phyloP scores from a whole-genome alignment of 805 yeast species.

The Saccharomyces mikatae region DNA sequence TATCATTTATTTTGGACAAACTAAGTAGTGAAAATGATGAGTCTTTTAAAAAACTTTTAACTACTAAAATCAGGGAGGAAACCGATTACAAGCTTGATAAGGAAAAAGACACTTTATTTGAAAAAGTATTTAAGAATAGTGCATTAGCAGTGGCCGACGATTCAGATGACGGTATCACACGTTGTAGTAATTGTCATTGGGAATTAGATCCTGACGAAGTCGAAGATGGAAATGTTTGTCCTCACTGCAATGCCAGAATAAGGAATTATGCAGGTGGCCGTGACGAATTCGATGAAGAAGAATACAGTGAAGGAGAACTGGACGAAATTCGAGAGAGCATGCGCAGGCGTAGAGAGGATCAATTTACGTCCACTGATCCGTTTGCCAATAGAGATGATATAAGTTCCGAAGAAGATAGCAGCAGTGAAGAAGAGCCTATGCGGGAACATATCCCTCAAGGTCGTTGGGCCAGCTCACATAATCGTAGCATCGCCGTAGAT shows the following conservation, averaged over 20 bases:
- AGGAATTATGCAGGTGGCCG: conserved; percentile 17
- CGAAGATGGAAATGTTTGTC: conserved; percentile 49
- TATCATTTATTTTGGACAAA: conserved; percentile 35
- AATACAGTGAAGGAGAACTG: conserved; percentile 23
- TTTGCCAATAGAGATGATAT: conserved; percentile 1
- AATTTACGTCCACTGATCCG: conserved; percentile 6
- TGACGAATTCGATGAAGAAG: conserved; percentile 13
- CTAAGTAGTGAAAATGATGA: conserved; percentile 13
- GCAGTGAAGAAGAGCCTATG: not conserved
- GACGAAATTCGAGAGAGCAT: conserved; percentile 7
- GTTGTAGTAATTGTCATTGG: conserved; percentile 77
- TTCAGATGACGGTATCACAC: conserved; percentile 59
- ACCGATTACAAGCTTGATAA: conserved; percentile 13
- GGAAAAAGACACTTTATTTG: conserved; percentile 36
- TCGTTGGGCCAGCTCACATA: not conserved
- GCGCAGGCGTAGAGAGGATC: conserved; percentile 1
- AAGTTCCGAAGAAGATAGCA: not conserved
- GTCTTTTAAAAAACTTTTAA: conserved; percentile 5
- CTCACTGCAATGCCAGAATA: conserved; percentile 57
- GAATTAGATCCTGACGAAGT: conserved; percentile 39
- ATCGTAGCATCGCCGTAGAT: conserved; percentile 2
- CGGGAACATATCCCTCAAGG: conserved; percentile 1
- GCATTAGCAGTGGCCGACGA: conserved; percentile 53
- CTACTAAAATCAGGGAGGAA: conserved; percentile 15
- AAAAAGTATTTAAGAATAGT: conserved; percentile 40